Evolutionary conservation across 345 rosid species (phyloP).

Genomic region (Xanthoceras sorbifolium): DNA sequence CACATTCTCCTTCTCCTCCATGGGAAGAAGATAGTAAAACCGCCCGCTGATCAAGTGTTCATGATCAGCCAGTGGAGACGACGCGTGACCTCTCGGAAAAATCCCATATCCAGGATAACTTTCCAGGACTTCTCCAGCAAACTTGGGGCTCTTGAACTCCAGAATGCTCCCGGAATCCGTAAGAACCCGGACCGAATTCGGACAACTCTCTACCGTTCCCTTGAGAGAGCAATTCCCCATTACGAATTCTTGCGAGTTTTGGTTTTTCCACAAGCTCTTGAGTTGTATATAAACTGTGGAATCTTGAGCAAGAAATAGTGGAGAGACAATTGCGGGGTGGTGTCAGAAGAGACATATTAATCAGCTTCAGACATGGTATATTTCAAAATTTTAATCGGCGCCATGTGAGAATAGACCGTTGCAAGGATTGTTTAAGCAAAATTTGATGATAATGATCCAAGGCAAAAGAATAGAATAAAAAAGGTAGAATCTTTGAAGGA

Average conservation of each 20-base stretch:
- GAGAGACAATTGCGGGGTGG: constrained; percentile 21
- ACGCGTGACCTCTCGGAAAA: constrained; percentile 33
- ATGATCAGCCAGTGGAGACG: constrained; percentile 31
- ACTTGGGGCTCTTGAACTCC: constrained; percentile 40
- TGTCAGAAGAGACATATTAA: constrained; percentile 28
- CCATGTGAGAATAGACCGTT: constrained; percentile 52
- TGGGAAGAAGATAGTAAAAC: constrained; percentile 56
- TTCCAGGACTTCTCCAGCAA: constrained; percentile 41
- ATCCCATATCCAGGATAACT: constrained; percentile 44
- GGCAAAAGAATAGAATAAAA: constrained; percentile 13
- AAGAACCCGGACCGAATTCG: constrained; percentile 32
- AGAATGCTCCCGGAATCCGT: constrained; percentile 38
- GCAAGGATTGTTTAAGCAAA: constrained; percentile 6
- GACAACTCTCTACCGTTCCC: constrained; percentile 24
- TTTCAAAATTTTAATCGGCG: constrained; percentile 32
- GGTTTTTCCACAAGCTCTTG: neutral
- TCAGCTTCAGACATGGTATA: neutral
- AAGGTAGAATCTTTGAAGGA: neutral
- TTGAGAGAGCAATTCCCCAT: constrained; percentile 69
- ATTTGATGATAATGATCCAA: neutral
- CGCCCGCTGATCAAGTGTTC: constrained; percentile 41
- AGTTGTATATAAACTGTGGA: constrained; percentile 19
- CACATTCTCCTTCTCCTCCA: constrained; percentile 21
- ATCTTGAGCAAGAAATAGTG: constrained; percentile 29
- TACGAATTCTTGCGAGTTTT: neutral